These are phyloP conservation scores for Spirogloea muscicola DNA, from an alignment of 139 green algal genomes.

Conservation along the genomic window DNA sequence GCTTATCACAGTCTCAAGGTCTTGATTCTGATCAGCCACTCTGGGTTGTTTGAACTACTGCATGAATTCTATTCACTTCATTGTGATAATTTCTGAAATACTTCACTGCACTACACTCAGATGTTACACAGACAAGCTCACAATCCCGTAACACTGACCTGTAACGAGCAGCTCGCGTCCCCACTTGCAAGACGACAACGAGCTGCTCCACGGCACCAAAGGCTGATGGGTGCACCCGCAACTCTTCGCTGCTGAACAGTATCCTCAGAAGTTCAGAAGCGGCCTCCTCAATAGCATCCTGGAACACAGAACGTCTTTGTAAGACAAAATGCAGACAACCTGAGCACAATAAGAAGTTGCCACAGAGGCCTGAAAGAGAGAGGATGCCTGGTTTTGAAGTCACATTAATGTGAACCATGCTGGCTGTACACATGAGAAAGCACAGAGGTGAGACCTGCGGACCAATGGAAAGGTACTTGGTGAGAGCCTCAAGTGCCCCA, in stretches of 20 bases:
- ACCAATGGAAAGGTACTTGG: constrained; percentile 34
- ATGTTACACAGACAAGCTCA: too few relatives aligned
- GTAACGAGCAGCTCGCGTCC: constrained; percentile 4
- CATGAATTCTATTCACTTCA: too few relatives aligned
- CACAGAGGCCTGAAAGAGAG: neutral
- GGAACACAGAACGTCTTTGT: neutral
- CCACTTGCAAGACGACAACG: constrained; percentile 18
- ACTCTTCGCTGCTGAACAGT: constrained; percentile 12
- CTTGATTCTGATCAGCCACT: too few relatives aligned
- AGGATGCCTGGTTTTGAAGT: neutral
- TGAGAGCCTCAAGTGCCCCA: constrained; percentile 18
- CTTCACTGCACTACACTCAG: too few relatives aligned
- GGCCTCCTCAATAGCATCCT: constrained; percentile 32
- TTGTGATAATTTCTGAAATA: too few relatives aligned
- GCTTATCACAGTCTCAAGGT: too few relatives aligned
- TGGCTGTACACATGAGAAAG: neutral
- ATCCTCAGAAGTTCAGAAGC: constrained; percentile 9
- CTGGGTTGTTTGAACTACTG: too few relatives aligned
- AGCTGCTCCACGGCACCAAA: constrained; percentile 37
- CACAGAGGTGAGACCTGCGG: constrained; percentile 3
- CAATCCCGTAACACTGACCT: too few relatives aligned
- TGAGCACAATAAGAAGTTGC: neutral
- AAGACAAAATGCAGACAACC: neutral
- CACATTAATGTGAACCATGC: neutral
- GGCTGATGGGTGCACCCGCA: constrained; percentile 15